phyloP scores from a whole-genome alignment of 768 basidiomycete genomes.

The Boletus rubropictus region DNA sequence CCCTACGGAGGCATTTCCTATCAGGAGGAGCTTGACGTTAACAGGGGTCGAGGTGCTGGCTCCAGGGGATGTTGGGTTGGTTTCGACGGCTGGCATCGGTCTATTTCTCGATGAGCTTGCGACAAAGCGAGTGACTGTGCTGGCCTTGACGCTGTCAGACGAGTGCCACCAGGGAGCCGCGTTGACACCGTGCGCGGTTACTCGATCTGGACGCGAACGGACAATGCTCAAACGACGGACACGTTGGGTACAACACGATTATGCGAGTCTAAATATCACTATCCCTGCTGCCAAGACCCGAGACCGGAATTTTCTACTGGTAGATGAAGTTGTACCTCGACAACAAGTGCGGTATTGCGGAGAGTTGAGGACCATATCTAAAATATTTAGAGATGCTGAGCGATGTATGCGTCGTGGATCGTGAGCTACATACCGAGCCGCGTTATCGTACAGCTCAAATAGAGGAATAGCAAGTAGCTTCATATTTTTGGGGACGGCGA shows the following conservation, averaged over 20 bases:
- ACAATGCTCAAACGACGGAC: background rate
- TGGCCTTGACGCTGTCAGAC: background rate
- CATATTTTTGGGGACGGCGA: constrained; percentile 98
- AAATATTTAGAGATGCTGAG: background rate
- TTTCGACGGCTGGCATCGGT: constrained; percentile 18
- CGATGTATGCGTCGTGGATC: background rate
- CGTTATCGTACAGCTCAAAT: constrained; percentile 97
- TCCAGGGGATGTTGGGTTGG: constrained; percentile 22
- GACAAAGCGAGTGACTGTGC: background rate
- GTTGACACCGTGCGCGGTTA: constrained; percentile 15
- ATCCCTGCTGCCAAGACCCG: background rate
- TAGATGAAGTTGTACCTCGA: constrained; percentile 85
- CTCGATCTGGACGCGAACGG: constrained; percentile 12
- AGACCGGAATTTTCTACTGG: constrained; percentile 38
- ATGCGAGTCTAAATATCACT: constrained; percentile 1
- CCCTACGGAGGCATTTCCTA: constrained; percentile 87
- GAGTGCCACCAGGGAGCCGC: constrained; percentile 13
- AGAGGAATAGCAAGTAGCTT: constrained; percentile 94
- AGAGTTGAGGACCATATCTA: constrained; percentile 88
- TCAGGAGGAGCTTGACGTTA: constrained; percentile 79
- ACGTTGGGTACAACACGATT: constrained; percentile 6
- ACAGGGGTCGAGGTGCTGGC: constrained; percentile 33
- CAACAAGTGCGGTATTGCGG: constrained; percentile 87
- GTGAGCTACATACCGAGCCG: constrained; percentile 56
- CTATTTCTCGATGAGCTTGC: background rate